Base-by-base conservation (phyloP, 1,139 yeast genomes). In the Hyphopichia buzzinii region DNA sequence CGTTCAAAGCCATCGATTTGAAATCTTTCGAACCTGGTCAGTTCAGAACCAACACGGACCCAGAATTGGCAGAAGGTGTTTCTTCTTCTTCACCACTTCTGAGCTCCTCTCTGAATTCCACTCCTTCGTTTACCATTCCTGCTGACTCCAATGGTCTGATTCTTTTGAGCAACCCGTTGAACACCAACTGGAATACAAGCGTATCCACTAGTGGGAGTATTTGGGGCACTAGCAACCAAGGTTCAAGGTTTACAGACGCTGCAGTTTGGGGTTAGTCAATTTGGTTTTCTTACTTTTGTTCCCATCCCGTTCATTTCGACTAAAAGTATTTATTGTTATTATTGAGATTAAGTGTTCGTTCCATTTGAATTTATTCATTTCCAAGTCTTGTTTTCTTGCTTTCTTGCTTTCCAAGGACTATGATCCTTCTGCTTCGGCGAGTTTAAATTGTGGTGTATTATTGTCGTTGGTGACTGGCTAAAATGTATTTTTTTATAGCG, bases 221-320 rank as follows among this genome's bases (percentile, higher is more conserved):
- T 12, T 30, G 33, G 33, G 33, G 33, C 5, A 30, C 8, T 14
- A 12, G 17, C 26, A 30, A 23, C 6, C 8, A 19, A 19, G 10
- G 23, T 10, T 7, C 23, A 8, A 17, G 31, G 10, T 29, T 29
- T 12, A 7, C 23, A 8, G 31, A 29, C 17, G 19, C 33, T 14
- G 23, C 33, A 5, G 33, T 30, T 30, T 30, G 33, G 33, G 33
- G 33, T 11, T 25, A 11, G 10, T 7, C 23, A n/a, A n/a, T 21
- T 21, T 11, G 7, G 7, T 21, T 7, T 21, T 21, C 24, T 21
- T 21, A 8, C 7, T 21, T 21, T 21, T 21, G 11, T 21, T 21
- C 11, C 24, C 11, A 8, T 8, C 7, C 7, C 14, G 13, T 25
- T 25, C 14, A 25, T 11, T 25, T 25, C 27, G 6, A n/a, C 14